These are phyloP conservation scores for Arachnopeziza araneosa DNA, from an alignment of 2,329 filamentous ascomycete genomes.

Conservation along the genomic window DNA sequence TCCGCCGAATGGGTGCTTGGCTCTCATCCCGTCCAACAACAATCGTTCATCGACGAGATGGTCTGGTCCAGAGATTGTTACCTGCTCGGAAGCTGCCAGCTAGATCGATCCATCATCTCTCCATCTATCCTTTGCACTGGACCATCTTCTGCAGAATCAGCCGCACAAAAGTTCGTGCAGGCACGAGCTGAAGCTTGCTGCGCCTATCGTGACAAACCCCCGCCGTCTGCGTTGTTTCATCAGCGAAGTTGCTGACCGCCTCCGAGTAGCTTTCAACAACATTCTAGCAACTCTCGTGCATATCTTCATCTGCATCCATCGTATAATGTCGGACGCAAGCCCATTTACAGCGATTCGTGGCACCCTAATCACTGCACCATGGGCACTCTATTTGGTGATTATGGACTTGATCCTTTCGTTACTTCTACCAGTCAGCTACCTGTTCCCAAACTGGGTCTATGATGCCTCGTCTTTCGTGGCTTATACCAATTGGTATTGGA, in stretches of 20 bases:
- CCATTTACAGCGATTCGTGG: conserved; percentile 38
- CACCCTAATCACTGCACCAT: conserved; percentile 41
- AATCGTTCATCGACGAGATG: too few relatives aligned
- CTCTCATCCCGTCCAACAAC: too few relatives aligned
- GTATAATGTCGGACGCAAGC: conserved; percentile 9
- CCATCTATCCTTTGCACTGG: background rate
- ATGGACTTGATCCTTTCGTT: conserved; percentile 47
- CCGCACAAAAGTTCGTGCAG: background rate
- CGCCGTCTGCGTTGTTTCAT: background rate
- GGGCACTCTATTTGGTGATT: conserved; percentile 46
- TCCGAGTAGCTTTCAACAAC: background rate
- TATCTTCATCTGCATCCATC: background rate
- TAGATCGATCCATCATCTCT: background rate
- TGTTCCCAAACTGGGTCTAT: conserved; percentile 47
- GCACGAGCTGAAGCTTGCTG: background rate
- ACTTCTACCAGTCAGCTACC: conserved; percentile 41
- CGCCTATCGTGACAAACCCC: background rate
- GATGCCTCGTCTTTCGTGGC: conserved; percentile 50
- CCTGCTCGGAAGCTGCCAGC: too few relatives aligned
- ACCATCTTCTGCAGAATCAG: background rate
- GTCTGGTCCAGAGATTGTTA: too few relatives aligned
- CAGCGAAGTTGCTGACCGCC: background rate
- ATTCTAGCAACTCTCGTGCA: background rate
- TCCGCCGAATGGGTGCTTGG: too few relatives aligned
- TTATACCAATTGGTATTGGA: conserved; percentile 48